A percentile compares a stretch with the other conserved stretches of the same genome.
Conservation (phyloP, 306 rosid species). For the Vigna reflexopilosa region DNA sequence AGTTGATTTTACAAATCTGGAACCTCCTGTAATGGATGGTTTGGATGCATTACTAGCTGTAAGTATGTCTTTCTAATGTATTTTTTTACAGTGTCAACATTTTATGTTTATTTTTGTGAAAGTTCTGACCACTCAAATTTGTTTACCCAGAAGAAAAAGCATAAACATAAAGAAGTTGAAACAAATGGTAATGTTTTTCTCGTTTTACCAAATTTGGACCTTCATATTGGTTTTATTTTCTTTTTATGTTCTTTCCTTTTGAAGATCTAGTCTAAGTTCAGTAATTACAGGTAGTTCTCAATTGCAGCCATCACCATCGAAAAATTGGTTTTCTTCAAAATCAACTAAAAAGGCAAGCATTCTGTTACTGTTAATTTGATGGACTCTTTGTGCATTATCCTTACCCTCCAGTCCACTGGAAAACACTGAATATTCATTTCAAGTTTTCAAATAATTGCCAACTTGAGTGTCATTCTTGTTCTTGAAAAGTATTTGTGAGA, state of each 20-base stretch:
- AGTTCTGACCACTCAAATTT: slow-evolving; percentile 43
- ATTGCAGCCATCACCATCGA: slow-evolving; percentile 61
- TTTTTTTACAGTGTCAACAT: slow-evolving; percentile 4
- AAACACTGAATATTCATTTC: slow-evolving; percentile 26
- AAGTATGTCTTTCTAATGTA: slow-evolving; percentile 36
- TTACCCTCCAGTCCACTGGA: slow-evolving; percentile 34
- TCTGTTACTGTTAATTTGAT: slow-evolving; percentile 12
- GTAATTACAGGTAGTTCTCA: slow-evolving; percentile 64
- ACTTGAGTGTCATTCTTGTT: slow-evolving; percentile 36
- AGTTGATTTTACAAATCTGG: slow-evolving; percentile 64
- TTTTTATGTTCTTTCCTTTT: slow-evolving; percentile 17
- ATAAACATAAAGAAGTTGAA: slow-evolving; percentile 57
- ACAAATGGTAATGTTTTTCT: slow-evolving; percentile 61
- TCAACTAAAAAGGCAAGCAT: slow-evolving; percentile 66
- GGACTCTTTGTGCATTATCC: background rate
- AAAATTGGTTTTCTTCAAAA: slow-evolving; percentile 84
- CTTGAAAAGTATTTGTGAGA: slow-evolving; percentile 6
- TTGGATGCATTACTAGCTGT: slow-evolving; percentile 67
- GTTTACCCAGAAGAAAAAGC: slow-evolving; percentile 66
- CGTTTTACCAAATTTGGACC: slow-evolving; percentile 30
- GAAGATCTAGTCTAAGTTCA: slow-evolving; percentile 23
- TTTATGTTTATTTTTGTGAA: slow-evolving; percentile 15
- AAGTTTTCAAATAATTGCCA: slow-evolving; percentile 21
- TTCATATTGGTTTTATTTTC: slow-evolving; percentile 20
- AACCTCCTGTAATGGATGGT: slow-evolving; percentile 81